Evolutionary conservation across 495 filamentous ascomycete species (phyloP).

Genomic region (Tuber magnatum): DNA sequence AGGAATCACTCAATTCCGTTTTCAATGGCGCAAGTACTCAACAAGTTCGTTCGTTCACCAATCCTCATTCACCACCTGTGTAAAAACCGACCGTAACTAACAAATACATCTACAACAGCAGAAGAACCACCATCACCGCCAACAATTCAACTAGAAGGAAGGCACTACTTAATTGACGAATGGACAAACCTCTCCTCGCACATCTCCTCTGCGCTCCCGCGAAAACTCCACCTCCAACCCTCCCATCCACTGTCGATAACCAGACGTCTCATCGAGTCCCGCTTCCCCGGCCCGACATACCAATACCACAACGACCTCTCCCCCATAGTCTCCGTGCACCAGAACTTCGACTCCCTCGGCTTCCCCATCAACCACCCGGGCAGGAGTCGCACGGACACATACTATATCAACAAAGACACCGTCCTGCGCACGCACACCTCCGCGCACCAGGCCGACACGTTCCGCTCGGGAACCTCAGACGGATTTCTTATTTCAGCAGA

Average conservation of each 20-base stretch:
- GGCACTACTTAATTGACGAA: conserved; percentile 59
- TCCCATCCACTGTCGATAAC: conserved; percentile 89
- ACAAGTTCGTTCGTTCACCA: conserved; percentile 32
- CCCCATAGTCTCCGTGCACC: conserved; percentile 73
- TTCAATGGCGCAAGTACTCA: conserved; percentile 24
- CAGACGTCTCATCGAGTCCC: conserved; percentile 81
- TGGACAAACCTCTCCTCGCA: conserved; percentile 80
- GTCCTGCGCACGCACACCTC: conserved; percentile 88
- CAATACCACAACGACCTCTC: conserved; percentile 67
- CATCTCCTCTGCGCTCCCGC: conserved; percentile 64
- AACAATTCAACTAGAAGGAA: conserved; percentile 53
- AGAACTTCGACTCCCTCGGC: conserved; percentile 94
- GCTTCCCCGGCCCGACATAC: conserved; percentile 67
- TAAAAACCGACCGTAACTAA: conserved; percentile 9
- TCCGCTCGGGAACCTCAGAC: conserved; percentile 61
- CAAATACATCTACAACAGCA: neutral
- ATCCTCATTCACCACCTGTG: neutral
- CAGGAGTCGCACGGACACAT: conserved; percentile 80
- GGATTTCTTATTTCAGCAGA: conserved; percentile 92
- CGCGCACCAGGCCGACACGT: conserved; percentile 84
- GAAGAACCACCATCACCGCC: conserved; percentile 2
- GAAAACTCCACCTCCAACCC: conserved; percentile 73
- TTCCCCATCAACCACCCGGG: conserved; percentile 88
- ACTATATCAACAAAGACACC: conserved; percentile 82
- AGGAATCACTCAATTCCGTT: conserved; percentile 24